Evolutionary conservation across 768 basidiomycete genomes (phyloP).

Genomic region (Leucogyrophana mollusca): DNA sequence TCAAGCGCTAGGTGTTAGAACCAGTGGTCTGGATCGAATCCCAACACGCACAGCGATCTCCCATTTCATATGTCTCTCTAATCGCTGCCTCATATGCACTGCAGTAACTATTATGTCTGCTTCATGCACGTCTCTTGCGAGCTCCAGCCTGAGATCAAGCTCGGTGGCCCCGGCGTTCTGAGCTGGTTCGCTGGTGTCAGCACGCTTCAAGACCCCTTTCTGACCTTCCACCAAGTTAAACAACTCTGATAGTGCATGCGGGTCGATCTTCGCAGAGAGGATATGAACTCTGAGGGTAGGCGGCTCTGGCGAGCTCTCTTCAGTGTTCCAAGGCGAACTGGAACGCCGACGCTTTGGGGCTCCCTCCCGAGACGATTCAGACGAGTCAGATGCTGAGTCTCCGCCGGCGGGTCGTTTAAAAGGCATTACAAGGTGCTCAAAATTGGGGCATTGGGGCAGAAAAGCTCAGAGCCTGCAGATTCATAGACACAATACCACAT

Average conservation of each 20-base stretch:
- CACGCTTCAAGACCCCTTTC: not conserved
- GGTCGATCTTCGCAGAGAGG: slow-evolving; percentile 30
- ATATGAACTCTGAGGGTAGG: slow-evolving; percentile 23
- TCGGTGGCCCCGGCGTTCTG: not conserved
- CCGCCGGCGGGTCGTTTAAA: slow-evolving; percentile 11
- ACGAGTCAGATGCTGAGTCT: not conserved
- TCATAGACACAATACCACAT: too few relatives aligned
- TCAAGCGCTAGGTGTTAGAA: too few relatives aligned
- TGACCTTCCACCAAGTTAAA: slow-evolving; percentile 21
- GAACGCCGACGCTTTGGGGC: slow-evolving; percentile 12
- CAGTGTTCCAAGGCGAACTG: slow-evolving; percentile 8
- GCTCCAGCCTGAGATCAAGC: slow-evolving; percentile 21
- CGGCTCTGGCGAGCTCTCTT: slow-evolving; percentile 6
- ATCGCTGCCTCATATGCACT: slow-evolving; percentile 61
- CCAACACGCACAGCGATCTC: slow-evolving; percentile 62
- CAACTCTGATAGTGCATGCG: slow-evolving; percentile 20
- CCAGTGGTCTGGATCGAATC: slow-evolving; percentile 5
- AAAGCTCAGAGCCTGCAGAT: too few relatives aligned
- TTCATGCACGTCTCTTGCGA: slow-evolving; percentile 40
- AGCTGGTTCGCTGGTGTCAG: not conserved
- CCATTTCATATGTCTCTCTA: slow-evolving; percentile 72
- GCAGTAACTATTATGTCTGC: slow-evolving; percentile 69
- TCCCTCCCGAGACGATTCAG: not conserved
- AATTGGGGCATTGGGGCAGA: too few relatives aligned
- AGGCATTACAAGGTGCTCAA: too few relatives aligned